Evolutionary conservation across 148 eudicot genomes (phyloP).

Genomic region (Bassia scoparia): DNA sequence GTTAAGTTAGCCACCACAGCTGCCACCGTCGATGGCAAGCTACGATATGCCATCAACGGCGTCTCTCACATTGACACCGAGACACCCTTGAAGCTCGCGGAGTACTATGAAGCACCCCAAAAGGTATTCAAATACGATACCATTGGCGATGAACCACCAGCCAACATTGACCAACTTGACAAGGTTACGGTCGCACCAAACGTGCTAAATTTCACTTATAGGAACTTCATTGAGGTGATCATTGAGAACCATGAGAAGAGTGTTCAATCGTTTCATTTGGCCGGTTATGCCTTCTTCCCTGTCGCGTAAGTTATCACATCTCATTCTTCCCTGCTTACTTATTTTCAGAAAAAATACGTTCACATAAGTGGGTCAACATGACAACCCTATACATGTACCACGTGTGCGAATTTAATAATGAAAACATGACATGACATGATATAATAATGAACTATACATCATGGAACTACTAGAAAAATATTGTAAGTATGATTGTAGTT

Average conservation of each 20-base stretch:
- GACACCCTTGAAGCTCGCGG: conserved; percentile 47
- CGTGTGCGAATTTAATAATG: no score
- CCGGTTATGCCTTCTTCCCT: conserved; percentile 55
- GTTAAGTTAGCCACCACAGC: conserved; percentile 36
- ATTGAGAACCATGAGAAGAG: conserved; percentile 55
- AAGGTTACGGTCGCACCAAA: conserved; percentile 33
- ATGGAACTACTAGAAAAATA: no score
- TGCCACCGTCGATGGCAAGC: conserved; percentile 39
- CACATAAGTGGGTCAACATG: no score
- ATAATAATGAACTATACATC: no score
- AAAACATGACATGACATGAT: no score
- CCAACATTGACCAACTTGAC: conserved; percentile 24
- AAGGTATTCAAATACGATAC: conserved; percentile 46
- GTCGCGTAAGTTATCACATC: conserved; percentile 35
- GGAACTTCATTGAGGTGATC: conserved; percentile 49
- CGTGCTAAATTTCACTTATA: conserved; percentile 44
- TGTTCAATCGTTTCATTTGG: conserved; percentile 45
- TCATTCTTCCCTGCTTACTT: no score
- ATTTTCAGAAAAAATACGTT: no score
- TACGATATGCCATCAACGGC: conserved; percentile 49
- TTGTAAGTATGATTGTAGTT: no score
- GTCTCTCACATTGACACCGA: conserved; percentile 43
- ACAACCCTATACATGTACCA: no score
- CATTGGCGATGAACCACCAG: conserved; percentile 34
- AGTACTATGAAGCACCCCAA: conserved; percentile 34